These are phyloP conservation scores for Coprinellus aureogranulatus DNA, from an alignment of 768 basidiomycete genomes.

Conservation along the genomic window DNA sequence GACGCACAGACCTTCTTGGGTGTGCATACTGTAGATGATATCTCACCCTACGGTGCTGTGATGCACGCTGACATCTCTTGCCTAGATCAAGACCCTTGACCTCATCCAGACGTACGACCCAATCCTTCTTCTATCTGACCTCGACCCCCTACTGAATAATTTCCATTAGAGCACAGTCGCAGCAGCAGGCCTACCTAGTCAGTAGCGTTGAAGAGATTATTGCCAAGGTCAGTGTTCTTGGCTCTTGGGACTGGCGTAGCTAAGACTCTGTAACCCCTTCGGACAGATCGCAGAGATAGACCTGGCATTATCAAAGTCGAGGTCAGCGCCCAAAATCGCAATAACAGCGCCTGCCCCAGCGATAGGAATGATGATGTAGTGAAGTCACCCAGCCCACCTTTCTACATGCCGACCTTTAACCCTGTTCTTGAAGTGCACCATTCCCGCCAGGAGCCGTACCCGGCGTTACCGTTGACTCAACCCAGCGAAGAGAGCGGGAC, in stretches of 20 bases:
- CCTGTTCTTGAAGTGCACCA: too few relatives aligned
- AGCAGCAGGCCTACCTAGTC: neutral
- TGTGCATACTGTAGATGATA: neutral
- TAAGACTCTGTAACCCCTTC: too few relatives aligned
- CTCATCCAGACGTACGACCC: neutral
- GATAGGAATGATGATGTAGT: too few relatives aligned
- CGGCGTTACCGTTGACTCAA: too few relatives aligned
- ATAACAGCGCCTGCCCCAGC: too few relatives aligned
- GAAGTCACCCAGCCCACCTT: too few relatives aligned
- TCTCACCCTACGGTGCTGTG: neutral
- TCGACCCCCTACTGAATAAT: neutral
- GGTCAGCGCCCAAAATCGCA: neutral
- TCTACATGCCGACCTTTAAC: too few relatives aligned
- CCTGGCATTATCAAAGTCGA: neutral
- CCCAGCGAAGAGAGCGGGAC: too few relatives aligned
- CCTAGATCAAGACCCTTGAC: conserved; percentile 3
- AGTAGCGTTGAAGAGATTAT: conserved; percentile 2
- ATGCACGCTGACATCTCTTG: neutral
- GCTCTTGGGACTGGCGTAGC: too few relatives aligned
- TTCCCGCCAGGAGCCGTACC: too few relatives aligned
- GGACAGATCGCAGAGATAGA: conserved; percentile 1
- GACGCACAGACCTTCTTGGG: conserved; percentile 1
- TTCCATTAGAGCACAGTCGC: neutral
- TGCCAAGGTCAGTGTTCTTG: neutral
- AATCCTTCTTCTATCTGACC: neutral